These are phyloP conservation scores for Trichoderma cornu-damae DNA, from an alignment of 2,329 filamentous ascomycete species.

Conservation along the genomic window DNA sequence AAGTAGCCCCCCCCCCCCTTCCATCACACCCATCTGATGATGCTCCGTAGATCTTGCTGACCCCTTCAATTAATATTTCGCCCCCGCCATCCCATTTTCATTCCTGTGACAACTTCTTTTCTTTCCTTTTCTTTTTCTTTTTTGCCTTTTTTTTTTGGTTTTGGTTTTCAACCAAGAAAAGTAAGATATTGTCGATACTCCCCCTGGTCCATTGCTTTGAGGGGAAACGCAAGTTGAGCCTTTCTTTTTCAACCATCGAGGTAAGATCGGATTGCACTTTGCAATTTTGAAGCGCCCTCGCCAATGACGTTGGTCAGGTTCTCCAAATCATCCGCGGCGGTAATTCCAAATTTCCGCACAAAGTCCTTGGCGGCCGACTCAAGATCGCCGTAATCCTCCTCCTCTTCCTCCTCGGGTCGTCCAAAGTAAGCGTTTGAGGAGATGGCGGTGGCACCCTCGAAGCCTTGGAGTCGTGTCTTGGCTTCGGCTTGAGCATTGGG, in stretches of 20 bases:
- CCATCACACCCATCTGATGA: conserved; percentile 24
- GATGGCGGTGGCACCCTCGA: conserved; percentile 87
- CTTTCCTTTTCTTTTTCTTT: no score
- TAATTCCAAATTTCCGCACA: conserved; percentile 89
- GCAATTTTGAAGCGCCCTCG: conserved; percentile 77
- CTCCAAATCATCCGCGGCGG: conserved; percentile 91
- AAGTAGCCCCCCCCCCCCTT: conserved; percentile 3
- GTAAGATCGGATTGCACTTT: conserved; percentile 66
- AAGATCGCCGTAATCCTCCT: conserved; percentile 82
- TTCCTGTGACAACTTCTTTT: background rate
- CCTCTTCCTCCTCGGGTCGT: conserved; percentile 74
- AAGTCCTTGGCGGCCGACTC: conserved; percentile 95
- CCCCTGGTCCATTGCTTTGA: background rate
- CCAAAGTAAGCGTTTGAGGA: conserved; percentile 98
- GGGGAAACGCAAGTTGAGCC: background rate
- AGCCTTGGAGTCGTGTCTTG: conserved; percentile 80
- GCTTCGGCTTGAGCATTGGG: conserved; percentile 76
- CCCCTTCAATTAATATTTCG: background rate
- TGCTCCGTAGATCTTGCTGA: conserved; percentile 14
- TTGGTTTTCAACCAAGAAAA: background rate
- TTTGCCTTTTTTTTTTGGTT: no score
- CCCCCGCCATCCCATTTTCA: background rate
- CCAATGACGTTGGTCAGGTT: conserved; percentile 79
- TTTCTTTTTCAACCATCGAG: conserved; percentile 45
- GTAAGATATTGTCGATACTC: background rate